Conservation (phyloP, 257 asterid species). For the Solanum piurae region DNA sequence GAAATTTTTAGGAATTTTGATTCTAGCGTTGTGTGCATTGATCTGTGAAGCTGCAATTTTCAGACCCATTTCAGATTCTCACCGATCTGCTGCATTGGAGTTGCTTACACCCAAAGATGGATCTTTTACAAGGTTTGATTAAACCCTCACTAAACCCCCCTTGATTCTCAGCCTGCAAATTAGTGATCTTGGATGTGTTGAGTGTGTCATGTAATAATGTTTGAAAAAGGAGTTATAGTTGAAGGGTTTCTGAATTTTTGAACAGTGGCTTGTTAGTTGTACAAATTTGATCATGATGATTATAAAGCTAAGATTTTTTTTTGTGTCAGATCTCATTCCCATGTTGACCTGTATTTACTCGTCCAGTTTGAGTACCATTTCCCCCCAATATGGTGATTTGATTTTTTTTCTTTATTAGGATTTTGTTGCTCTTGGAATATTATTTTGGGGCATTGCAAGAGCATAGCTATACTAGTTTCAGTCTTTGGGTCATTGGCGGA, state of each 20-base stretch:
- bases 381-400: neutral
- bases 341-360: neutral
- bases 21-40: constrained; percentile 36
- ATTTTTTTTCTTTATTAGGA: neutral
- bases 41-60: constrained; percentile 63
- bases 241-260: neutral
- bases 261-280: neutral
- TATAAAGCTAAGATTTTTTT: neutral
- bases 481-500: neutral
- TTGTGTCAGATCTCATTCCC: neutral
- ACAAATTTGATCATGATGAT: neutral
- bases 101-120: constrained; percentile 45
- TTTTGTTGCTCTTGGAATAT: neutral
- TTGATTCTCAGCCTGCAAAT: neutral
- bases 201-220: neutral
- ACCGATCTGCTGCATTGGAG: constrained; percentile 84
- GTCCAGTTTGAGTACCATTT: neutral
- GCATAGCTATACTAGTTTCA: neutral
- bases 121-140: constrained; percentile 54
- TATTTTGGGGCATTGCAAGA: neutral
- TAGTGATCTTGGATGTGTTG: neutral
- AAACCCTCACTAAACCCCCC: constrained; percentile 23
- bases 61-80: constrained; percentile 66
- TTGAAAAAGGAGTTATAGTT: neutral
- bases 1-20: constrained; percentile 27